Evolutionary conservation across 495 filamentous ascomycete genomes (phyloP).

Genomic region (Penicillium turbatum): DNA sequence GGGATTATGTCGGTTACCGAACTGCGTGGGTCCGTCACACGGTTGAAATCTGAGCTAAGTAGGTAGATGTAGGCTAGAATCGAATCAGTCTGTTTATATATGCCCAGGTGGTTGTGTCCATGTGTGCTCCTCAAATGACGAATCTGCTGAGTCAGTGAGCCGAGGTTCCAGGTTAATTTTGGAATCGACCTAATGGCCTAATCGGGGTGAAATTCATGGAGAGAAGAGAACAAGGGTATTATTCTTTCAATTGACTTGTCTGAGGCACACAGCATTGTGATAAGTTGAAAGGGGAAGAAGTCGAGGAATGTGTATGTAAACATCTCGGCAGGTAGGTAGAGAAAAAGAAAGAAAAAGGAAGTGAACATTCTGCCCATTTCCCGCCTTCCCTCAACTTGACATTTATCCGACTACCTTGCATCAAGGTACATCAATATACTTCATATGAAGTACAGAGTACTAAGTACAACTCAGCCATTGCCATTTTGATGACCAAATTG

Average conservation of each 20-base stretch:
- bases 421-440: too few relatives aligned
- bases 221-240: not conserved
- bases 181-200: not conserved
- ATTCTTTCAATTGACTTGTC: not conserved
- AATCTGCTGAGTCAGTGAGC: not conserved
- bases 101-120: not conserved
- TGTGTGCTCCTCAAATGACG: not conserved
- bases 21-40: not conserved
- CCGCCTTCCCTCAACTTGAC: not conserved
- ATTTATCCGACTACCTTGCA: too few relatives aligned
- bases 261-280: not conserved
- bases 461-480: not conserved
- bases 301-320: not conserved
- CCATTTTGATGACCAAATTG: not conserved
- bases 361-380: not conserved
- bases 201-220: not conserved
- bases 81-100: not conserved
- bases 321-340: too few relatives aligned
- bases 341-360: too few relatives aligned
- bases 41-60: not conserved
- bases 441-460: too few relatives aligned
- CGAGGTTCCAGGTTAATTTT: too few relatives aligned
- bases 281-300: not conserved
- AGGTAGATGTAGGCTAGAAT: not conserved
- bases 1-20: not conserved